A percentile compares a stretch with the other conserved stretches of the same genome.
Conservation (phyloP, 2,329 filamentous ascomycete species). For the Cercospora sp. region DNA sequence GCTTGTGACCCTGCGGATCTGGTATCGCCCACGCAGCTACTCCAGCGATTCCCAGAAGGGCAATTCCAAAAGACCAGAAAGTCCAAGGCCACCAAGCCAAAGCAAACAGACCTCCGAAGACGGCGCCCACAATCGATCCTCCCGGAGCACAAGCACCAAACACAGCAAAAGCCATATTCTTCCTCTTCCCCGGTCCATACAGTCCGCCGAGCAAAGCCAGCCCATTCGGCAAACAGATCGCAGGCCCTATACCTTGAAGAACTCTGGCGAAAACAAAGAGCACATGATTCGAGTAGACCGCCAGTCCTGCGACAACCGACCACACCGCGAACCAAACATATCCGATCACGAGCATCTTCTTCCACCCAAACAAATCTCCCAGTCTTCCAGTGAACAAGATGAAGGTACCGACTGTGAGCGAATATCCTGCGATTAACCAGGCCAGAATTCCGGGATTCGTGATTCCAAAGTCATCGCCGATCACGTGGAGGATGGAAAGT, state of each 20-base stretch:
- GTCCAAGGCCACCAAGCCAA: conserved; percentile 38
- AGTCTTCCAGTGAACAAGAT: conserved; percentile 49
- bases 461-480: conserved; percentile 44
- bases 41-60: conserved; percentile 24
- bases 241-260: conserved; percentile 44
- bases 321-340: conserved; percentile 45
- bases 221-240: conserved; percentile 41
- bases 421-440: conserved; percentile 49
- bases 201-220: conserved; percentile 40
- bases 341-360: conserved; percentile 45
- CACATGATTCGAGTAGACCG: conserved; percentile 37
- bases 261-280: conserved; percentile 42
- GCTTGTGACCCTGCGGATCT: conserved; percentile 27
- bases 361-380: conserved; percentile 49
- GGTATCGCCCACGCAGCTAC: conserved; percentile 33
- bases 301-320: conserved; percentile 45
- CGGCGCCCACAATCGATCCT: conserved; percentile 39
- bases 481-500: conserved; percentile 43
- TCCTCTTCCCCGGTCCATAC: conserved; percentile 39
- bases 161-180: conserved; percentile 43
- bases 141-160: conserved; percentile 41
- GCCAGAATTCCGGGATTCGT: conserved; percentile 46
- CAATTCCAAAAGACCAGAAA: conserved; percentile 30
- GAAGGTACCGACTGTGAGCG: conserved; percentile 48
- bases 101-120: conserved; percentile 39